phyloP scores from a whole-genome alignment of 257 asterid species.

The Paulownia fortunei region DNA sequence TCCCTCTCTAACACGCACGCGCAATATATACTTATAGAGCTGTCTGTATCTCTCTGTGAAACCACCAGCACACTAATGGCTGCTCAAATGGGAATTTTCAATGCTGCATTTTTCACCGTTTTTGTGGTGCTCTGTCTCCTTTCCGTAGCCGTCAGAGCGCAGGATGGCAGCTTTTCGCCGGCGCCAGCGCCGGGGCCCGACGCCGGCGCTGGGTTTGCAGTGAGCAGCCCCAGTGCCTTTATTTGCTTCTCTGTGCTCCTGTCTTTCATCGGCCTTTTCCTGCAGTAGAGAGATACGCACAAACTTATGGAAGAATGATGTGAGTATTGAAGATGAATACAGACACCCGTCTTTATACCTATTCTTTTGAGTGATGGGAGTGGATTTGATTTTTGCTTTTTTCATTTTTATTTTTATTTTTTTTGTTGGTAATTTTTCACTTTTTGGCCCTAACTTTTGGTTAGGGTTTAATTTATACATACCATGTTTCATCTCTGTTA shows the following conservation, averaged over 20 bases:
- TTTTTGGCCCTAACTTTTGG: constrained; percentile 36
- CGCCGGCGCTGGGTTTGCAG: constrained; percentile 37
- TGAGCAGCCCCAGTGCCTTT: constrained; percentile 13
- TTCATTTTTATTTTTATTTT: not conserved
- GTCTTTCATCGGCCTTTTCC: constrained; percentile 35
- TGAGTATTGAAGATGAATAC: not conserved
- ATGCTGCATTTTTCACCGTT: not conserved
- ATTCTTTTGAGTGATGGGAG: constrained; percentile 1
- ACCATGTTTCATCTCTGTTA: not conserved
- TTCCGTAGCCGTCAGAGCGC: constrained; percentile 28
- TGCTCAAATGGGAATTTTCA: constrained; percentile 21
- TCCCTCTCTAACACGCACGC: not conserved
- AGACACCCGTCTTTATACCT: too few relatives aligned
- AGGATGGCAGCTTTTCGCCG: constrained; percentile 31
- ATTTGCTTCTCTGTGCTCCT: constrained; percentile 36
- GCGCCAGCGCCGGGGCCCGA: constrained; percentile 44
- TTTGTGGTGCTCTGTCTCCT: constrained; percentile 25
- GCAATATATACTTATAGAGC: not conserved
- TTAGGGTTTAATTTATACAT: constrained; percentile 29
- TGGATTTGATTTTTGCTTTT: constrained; percentile 4
- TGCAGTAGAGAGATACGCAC: constrained; percentile 27
- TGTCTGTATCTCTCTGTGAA: not conserved
- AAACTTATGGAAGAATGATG: not conserved
- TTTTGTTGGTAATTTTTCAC: not conserved
- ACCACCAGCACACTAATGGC: not conserved